A percentile compares a stretch with the other conserved stretches of the same genome.
Evolutionary conservation across 2,329 filamentous ascomycete genomes (phyloP).

Genomic region (Botrytis aclada): DNA sequence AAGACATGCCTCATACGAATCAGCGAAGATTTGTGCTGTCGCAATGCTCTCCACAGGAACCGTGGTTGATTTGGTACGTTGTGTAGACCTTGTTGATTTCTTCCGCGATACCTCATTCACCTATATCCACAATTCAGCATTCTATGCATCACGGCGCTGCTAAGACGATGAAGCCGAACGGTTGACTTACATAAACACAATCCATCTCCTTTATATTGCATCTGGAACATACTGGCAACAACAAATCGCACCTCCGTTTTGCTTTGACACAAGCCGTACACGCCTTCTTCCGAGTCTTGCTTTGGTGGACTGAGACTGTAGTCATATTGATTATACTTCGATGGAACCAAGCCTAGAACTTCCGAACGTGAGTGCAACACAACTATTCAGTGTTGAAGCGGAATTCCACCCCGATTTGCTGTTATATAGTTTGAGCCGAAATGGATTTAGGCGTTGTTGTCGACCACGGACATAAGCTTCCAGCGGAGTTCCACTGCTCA

Average conservation of each 20-base stretch:
- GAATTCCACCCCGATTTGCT: not conserved
- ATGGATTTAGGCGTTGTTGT: not conserved
- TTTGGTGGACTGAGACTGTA: constrained; percentile 9
- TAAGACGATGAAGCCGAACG: not conserved
- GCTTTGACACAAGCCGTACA: constrained; percentile 29
- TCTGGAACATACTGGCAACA: constrained; percentile 26
- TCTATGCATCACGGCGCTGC: not conserved
- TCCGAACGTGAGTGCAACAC: not conserved
- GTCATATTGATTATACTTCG: not conserved
- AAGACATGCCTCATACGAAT: not conserved
- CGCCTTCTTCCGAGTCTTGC: constrained; percentile 24
- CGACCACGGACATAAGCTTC: not conserved
- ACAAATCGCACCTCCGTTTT: constrained; percentile 32
- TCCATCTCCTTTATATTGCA: constrained; percentile 22
- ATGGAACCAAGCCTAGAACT: not conserved
- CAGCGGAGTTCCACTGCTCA: not conserved
- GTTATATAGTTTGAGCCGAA: not conserved
- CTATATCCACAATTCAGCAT: not conserved
- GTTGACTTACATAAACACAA: constrained; percentile 30
- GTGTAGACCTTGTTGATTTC: not conserved
- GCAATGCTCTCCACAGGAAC: not conserved
- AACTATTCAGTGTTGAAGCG: not conserved
- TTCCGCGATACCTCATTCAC: not conserved
- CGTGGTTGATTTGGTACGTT: not conserved
- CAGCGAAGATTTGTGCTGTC: not conserved